Evolutionary conservation across 106 monocot genomes (phyloP).

Genomic region (Xerophyta viscosa): DNA sequence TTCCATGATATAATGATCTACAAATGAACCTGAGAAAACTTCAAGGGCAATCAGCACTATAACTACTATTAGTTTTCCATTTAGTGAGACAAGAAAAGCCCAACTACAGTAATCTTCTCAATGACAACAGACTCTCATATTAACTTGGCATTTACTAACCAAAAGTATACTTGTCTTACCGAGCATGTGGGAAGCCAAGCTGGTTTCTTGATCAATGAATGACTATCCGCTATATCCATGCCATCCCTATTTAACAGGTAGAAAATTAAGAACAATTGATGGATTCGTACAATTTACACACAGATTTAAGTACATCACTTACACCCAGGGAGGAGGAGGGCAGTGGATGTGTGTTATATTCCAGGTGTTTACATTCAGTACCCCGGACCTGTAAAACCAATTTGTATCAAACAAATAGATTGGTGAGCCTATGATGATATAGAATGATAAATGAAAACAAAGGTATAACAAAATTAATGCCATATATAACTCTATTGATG

Average conservation of each 20-base stretch:
- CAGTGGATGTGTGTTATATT: constrained; percentile 83
- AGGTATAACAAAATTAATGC: not conserved
- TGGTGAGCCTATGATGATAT: no score
- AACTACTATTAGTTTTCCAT: no score
- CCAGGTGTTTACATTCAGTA: constrained; percentile 47
- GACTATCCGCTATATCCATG: constrained; percentile 11
- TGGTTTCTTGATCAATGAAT: constrained; percentile 39
- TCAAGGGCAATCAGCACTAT: no score
- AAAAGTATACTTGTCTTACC: constrained; percentile 29
- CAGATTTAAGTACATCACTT: no score
- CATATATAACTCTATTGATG: no score
- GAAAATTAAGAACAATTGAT: not conserved
- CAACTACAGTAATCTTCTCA: no score
- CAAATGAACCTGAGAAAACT: no score
- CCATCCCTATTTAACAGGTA: constrained; percentile 34
- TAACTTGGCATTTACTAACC: no score
- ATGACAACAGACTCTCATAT: no score
- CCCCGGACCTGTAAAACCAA: constrained; percentile 66
- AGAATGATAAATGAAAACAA: not conserved
- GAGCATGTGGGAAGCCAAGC: constrained; percentile 74
- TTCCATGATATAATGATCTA: no score
- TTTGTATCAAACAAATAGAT: not conserved
- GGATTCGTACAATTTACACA: no score
- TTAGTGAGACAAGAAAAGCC: no score
- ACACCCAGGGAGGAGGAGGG: constrained; percentile 88